These are phyloP conservation scores for Clarireedia monteithiana DNA, from an alignment of 2,329 filamentous ascomycete genomes.

Conservation along the genomic window DNA sequence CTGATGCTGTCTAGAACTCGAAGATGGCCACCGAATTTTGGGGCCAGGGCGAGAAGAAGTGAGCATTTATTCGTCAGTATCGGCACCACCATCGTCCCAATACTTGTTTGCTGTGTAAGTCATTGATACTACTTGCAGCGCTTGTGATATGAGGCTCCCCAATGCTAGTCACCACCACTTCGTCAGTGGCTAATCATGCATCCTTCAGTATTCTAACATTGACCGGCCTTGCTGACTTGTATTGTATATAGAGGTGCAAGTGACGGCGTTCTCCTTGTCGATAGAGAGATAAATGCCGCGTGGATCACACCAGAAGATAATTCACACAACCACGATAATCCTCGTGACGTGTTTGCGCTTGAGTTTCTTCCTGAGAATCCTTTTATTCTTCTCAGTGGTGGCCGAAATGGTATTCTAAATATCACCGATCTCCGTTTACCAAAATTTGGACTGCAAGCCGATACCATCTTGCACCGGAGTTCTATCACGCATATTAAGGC, in stretches of 20 bases:
- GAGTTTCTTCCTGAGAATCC: constrained; percentile 39
- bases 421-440: constrained; percentile 29
- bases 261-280: constrained; percentile 1
- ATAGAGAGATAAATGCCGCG: background rate
- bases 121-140: too few species aligned
- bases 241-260: constrained; percentile 1
- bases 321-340: constrained; percentile 3
- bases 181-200: too few species aligned
- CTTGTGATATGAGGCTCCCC: too few species aligned
- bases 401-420: constrained; percentile 34
- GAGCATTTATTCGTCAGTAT: background rate
- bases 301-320: background rate
- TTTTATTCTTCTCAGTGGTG: constrained; percentile 43
- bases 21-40: background rate
- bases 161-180: too few species aligned
- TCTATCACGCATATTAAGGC: constrained; percentile 42
- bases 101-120: constrained; percentile 3
- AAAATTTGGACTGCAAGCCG: constrained; percentile 13
- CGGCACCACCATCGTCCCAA: background rate
- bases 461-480: constrained; percentile 30
- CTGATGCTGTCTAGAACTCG: background rate
- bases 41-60: constrained; percentile 1
- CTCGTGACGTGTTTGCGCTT: constrained; percentile 39
- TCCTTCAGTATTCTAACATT: background rate
- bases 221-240: background rate